Percentiles rank a stretch among this genome's conserved stretches.
Evolutionary conservation across 805 yeast genomes (phyloP).

Genomic region (Lachancea lanzarotensis): DNA sequence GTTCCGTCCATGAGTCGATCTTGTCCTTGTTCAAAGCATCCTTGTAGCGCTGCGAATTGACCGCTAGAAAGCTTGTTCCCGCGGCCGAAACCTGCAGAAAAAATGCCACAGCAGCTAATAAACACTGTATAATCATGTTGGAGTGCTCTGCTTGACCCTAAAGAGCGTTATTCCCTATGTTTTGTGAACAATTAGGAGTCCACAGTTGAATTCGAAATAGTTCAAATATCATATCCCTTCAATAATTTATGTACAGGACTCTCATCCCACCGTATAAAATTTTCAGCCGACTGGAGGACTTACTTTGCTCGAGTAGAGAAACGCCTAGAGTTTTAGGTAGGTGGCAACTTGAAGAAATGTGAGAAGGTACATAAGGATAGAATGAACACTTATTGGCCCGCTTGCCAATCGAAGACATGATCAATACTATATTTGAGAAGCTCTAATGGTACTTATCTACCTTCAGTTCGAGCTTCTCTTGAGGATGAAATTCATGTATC

Average conservation of each 20-base stretch:
- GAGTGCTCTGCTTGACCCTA: background rate
- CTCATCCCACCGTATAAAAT: background rate
- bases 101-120: background rate
- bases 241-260: background rate
- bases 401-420: too few species aligned
- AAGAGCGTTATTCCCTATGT: background rate
- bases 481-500: too few species aligned
- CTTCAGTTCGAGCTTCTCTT: too few species aligned
- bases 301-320: background rate
- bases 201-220: background rate
- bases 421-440: too few species aligned
- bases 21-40: constrained; percentile 6
- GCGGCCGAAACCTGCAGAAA: constrained; percentile 7
- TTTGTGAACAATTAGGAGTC: background rate
- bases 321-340: background rate
- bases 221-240: background rate
- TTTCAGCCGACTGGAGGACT: too few species aligned
- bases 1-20: constrained; percentile 6
- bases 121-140: constrained; percentile 2
- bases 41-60: constrained; percentile 12
- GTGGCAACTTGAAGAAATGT: background rate
- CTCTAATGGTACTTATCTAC: too few species aligned
- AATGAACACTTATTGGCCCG: too few species aligned
- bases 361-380: background rate
- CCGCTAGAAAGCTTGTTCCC: constrained; percentile 9